Evolutionary conservation across 2,329 filamentous ascomycete species (phyloP).

Genomic region (Ascochyta rabiei): DNA sequence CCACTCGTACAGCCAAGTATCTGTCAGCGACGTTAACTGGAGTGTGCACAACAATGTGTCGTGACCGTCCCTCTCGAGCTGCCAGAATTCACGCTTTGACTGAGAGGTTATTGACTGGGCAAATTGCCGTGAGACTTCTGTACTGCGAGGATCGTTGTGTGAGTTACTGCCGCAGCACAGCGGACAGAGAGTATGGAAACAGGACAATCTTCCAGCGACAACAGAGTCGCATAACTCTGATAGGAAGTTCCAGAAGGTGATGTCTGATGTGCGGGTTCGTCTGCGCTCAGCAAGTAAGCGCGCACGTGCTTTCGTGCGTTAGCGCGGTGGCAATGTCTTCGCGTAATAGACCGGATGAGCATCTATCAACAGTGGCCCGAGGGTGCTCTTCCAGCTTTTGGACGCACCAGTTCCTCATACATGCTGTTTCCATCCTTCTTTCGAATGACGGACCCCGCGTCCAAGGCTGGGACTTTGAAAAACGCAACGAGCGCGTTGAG

Average conservation of each 20-base stretch:
- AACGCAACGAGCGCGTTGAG: background rate
- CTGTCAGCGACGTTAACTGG: background rate
- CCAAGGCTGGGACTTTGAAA: background rate
- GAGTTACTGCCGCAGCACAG: no score
- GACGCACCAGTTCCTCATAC: background rate
- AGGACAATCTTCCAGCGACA: no score
- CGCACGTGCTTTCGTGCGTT: conserved; percentile 9
- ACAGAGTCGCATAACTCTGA: no score
- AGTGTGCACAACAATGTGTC: no score
- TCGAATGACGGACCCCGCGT: background rate
- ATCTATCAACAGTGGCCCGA: background rate
- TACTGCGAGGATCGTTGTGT: no score
- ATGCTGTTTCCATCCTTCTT: background rate
- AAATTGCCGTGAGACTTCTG: no score
- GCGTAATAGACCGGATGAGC: background rate
- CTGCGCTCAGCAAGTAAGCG: background rate
- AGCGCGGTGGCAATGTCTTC: conserved; percentile 6
- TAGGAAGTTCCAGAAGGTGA: no score
- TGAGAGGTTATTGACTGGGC: no score
- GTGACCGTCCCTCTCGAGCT: no score
- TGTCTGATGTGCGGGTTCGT: no score
- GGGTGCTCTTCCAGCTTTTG: background rate
- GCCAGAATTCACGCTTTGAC: no score
- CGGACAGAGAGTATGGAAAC: no score
- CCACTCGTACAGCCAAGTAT: background rate